A percentile compares a stretch with the other conserved stretches of the same genome.
These are phyloP conservation scores for Euphorbia celastroides DNA, from an alignment of 441 rosid genomes.

Conservation along the genomic window DNA sequence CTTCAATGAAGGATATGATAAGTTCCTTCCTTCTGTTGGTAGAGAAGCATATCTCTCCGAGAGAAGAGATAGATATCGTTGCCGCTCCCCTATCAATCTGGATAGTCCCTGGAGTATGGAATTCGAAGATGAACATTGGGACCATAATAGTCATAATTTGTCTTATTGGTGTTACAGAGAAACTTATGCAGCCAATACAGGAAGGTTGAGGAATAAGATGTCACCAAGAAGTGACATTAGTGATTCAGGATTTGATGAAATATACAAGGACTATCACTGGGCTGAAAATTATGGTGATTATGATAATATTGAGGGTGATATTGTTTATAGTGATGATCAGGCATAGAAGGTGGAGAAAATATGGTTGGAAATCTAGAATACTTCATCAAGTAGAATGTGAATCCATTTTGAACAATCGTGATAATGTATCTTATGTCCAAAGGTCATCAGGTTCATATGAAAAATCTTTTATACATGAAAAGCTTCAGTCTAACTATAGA, in stretches of 20 bases:
- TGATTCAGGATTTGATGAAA: constrained; percentile 21
- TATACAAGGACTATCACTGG: constrained; percentile 23
- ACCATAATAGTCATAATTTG: constrained; percentile 20
- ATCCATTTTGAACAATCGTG: constrained; percentile 18
- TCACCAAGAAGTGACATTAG: constrained; percentile 21
- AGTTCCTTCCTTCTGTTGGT: constrained; percentile 23
- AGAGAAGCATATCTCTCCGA: constrained; percentile 28
- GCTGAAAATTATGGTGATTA: constrained; percentile 15
- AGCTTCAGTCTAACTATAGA: constrained; percentile 22
- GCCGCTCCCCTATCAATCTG: constrained; percentile 26
- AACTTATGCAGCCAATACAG: constrained; percentile 19
- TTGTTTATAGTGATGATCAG: constrained; percentile 19
- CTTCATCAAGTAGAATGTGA: constrained; percentile 12
- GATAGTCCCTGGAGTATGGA: constrained; percentile 30
- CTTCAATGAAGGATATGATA: constrained; percentile 25
- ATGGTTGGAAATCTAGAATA: constrained; percentile 21
- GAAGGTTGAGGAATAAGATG: constrained; percentile 25
- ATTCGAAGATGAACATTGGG: constrained; percentile 25
- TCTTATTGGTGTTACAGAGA: constrained; percentile 24
- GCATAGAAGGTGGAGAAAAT: constrained; percentile 26
- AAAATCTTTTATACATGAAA: constrained; percentile 25
- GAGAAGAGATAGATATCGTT: constrained; percentile 26
- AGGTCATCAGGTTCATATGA: constrained; percentile 21
- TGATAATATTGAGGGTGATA: constrained; percentile 21
- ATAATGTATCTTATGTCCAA: constrained; percentile 23